Base-by-base conservation (phyloP, 108 stramenopile genomes). In the Cylindrotheca closterium region DNA sequence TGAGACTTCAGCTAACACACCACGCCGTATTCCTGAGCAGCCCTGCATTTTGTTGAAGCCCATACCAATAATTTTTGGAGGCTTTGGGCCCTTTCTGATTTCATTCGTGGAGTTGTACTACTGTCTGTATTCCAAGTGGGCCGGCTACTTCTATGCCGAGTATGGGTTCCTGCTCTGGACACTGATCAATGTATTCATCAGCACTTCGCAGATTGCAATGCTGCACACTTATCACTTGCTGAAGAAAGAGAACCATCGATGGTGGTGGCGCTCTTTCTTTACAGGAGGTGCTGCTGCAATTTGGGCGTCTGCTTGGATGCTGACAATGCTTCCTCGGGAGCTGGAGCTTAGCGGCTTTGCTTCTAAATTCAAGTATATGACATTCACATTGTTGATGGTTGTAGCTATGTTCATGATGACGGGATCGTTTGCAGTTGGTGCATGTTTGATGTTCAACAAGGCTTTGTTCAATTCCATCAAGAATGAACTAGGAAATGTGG, bases 241-340 rank as follows among this genome's bases (percentile, higher is more conserved):
- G 4, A 92, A 94, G 66, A 80, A 88, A 26, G 98, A 98, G 82
- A 91, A 99, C 78, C 96, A 98, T 79, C 92, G 91, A 66, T 99
- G 99, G 99, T 98, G 99, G 98, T 99, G 99, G 99, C 86, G 96
- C 49, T 91, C 95, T 53, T 94, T 97, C 73, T 52, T 71, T 60
- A 84, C 90, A 58, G 81, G 84, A 19, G 97, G 96, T 58, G 77
- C 89, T 5, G 92, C 92, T 23, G 97, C 90, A 3, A 47, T 93
- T 19, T 98, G 94, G 65, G 88, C 98, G 66, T 97, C 97, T 52
- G 53, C 37, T 42, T 42, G 37, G n/a, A n/a, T n/a, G n/a, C n/a
- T 42, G 37, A 15, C 15, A 7, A 10, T 42, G 7, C 37, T 42
- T 42, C 37, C 10, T 42, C 7, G 37, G 15, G 15, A 15, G 37